A percentile compares a stretch with the other conserved stretches of the same genome.
phyloP scores from a whole-genome alignment of 768 basidiomycete genomes.

The Kwoniella bestiolae region DNA sequence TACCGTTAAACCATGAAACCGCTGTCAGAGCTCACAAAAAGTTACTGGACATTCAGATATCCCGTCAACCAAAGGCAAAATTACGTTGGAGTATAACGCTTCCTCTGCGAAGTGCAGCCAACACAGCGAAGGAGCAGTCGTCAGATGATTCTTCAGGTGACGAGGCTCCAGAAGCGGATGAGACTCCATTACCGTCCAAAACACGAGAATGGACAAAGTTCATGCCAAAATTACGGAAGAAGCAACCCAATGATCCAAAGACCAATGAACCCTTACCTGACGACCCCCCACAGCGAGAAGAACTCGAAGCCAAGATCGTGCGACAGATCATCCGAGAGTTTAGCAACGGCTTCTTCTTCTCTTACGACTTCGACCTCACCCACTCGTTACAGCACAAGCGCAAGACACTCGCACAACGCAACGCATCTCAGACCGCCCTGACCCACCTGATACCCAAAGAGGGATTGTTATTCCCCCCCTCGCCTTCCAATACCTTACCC shows the following conservation, averaged over 20 bases:
- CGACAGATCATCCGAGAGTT: constrained; percentile 77
- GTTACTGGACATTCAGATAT: constrained; percentile 24
- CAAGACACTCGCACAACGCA: constrained; percentile 30
- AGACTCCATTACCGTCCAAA: constrained; percentile 19
- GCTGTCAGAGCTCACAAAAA: constrained; percentile 24
- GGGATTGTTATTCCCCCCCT: constrained; percentile 12
- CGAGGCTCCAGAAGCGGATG: constrained; percentile 34
- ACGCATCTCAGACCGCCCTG: constrained; percentile 37
- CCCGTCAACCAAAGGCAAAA: constrained; percentile 19
- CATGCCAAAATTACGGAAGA: constrained; percentile 32
- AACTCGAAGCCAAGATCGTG: constrained; percentile 82
- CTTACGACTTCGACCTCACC: constrained; percentile 76
- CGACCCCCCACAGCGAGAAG: constrained; percentile 56
- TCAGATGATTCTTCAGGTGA: constrained; percentile 14
- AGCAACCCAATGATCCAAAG: constrained; percentile 4
- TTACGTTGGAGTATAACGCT: constrained; percentile 22
- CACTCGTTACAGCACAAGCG: constrained; percentile 51
- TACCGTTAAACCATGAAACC: constrained; percentile 37
- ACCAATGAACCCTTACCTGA: constrained; percentile 19
- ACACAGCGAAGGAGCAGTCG: neutral
- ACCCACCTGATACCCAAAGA: constrained; percentile 41
- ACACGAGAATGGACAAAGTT: constrained; percentile 30
- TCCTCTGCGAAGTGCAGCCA: neutral
- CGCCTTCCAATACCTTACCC: constrained; percentile 71
- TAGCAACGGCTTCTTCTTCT: constrained; percentile 86